Conservation (phyloP, 176 grass and related monocot genomes). For the Cenchrus purpureus region DNA sequence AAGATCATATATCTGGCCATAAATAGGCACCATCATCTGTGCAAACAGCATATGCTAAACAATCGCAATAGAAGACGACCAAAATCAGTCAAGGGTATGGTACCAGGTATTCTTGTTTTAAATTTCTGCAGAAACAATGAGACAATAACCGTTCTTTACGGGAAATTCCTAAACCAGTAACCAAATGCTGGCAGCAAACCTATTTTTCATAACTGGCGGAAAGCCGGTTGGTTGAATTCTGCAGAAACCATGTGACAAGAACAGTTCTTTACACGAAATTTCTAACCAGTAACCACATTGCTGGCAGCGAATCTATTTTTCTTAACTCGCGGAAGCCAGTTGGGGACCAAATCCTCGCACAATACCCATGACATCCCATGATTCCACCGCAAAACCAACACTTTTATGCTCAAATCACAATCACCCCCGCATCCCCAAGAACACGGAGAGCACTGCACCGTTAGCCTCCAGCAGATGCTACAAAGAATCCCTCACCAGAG, state of each 20-base stretch:
- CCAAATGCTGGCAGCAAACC: background rate
- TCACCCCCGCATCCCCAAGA: background rate
- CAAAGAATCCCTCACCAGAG: background rate
- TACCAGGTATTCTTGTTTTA: background rate
- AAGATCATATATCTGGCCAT: slow-evolving; percentile 21
- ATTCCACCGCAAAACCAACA: background rate
- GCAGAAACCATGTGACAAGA: background rate
- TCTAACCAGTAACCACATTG: background rate
- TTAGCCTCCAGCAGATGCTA: background rate
- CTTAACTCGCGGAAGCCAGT: background rate
- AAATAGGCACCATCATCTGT: background rate
- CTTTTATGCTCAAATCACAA: background rate
- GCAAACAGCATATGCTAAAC: background rate
- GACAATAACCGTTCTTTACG: slow-evolving; percentile 6
- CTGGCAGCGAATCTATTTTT: background rate
- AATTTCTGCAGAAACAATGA: background rate
- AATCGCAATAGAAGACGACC: background rate
- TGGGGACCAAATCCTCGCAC: background rate
- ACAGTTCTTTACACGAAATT: slow-evolving; percentile 10
- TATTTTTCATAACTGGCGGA: background rate
- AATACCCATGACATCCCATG: background rate
- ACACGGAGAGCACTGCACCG: background rate
- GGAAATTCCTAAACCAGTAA: slow-evolving; percentile 13
- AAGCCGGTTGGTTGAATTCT: background rate
- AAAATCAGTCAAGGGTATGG: background rate